Evolutionary conservation across 1,284 basidiomycete genomes (phyloP), one percentile per base, ranked within the genome.

Genomic region (Tremellales sp.): DNA sequence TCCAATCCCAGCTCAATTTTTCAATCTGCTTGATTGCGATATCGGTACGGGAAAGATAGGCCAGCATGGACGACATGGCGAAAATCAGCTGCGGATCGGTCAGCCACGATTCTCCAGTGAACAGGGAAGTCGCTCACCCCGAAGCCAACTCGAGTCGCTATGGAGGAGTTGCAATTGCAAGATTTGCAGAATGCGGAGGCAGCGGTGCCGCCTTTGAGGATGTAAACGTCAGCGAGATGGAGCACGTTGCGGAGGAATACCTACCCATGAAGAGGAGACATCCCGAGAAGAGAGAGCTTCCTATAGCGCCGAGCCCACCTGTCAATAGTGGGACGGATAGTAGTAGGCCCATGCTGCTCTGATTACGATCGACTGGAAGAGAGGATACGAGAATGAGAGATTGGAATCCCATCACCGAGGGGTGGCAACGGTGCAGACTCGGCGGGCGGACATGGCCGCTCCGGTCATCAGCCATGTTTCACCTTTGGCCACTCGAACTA

Each of bases 101-200:
- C 16, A 52, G 43, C 27, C 10, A 27, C 24, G 28, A 25, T 45
- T 29, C 45, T 33, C 39, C 47, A 43, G 24, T 25, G 5, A 36
- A 8, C 13, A 25, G 33, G 13, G 25, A n/a, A 27, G 24, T 42
- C 42, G 72, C 82, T 48, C 66, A 89, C 89, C 18, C 91, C 91
- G 74, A 93, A 98, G 32, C 94, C 94, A 50, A 98, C 86, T 64
- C 94, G 85, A 29, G 94, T 98, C 0, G 94, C 94, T 58, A 98
- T 97, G 1, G 91, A 95, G 9, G 91, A 95, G 68, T 97, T 97
- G 76, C 94, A 98, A 72, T 97, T 97, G 75, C 94, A 98, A 47
- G 90, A 93, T 78, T 95, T 95, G 81, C 85, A 95, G 75, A 98
- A 89, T 77, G 97, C 94, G 29, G 90, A 92, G 9, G 93, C 92